phyloP scores from a whole-genome alignment of 2,329 filamentous ascomycete genomes.

The Leptographium wingfieldii region DNA sequence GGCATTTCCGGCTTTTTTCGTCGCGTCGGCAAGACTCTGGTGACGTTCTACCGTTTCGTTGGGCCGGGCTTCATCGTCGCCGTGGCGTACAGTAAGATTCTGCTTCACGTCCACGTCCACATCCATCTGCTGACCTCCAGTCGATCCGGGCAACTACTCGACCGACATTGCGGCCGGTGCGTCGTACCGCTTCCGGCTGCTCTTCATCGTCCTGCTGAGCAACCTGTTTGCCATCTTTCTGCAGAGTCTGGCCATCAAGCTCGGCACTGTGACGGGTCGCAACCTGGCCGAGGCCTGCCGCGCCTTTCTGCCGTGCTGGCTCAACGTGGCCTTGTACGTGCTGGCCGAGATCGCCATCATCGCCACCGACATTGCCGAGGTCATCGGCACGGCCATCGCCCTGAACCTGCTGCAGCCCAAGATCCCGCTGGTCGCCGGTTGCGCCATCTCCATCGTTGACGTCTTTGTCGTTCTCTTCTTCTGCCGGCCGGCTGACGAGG shows the following conservation, averaged over 20 bases:
- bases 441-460: slow-evolving; percentile 55
- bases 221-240: slow-evolving; percentile 61
- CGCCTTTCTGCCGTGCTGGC: slow-evolving; percentile 51
- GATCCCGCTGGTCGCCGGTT: slow-evolving; percentile 54
- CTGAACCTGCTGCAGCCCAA: slow-evolving; percentile 52
- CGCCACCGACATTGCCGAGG: slow-evolving; percentile 60
- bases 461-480: slow-evolving; percentile 56
- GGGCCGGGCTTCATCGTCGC: slow-evolving; percentile 56
- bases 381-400: slow-evolving; percentile 59
- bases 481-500: slow-evolving; percentile 35
- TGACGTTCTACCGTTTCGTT: slow-evolving; percentile 31
- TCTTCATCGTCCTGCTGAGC: slow-evolving; percentile 56
- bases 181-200: slow-evolving; percentile 48
- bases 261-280: slow-evolving; percentile 55
- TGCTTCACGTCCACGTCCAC: background rate
- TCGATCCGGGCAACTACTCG: slow-evolving; percentile 55
- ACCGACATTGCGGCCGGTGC: slow-evolving; percentile 56
- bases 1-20: slow-evolving; percentile 9
- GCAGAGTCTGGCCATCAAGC: slow-evolving; percentile 54
- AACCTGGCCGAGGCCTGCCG: slow-evolving; percentile 56
- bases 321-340: slow-evolving; percentile 48
- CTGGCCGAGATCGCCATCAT: slow-evolving; percentile 55
- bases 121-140: slow-evolving; percentile 15
- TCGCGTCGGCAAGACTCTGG: slow-evolving; percentile 28
- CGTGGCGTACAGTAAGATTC: slow-evolving; percentile 40